A percentile compares a stretch with the other conserved stretches of the same genome.
Evolutionary conservation across 1,284 basidiomycete genomes (phyloP).

Genomic region (Malassezia vespertilionis): DNA sequence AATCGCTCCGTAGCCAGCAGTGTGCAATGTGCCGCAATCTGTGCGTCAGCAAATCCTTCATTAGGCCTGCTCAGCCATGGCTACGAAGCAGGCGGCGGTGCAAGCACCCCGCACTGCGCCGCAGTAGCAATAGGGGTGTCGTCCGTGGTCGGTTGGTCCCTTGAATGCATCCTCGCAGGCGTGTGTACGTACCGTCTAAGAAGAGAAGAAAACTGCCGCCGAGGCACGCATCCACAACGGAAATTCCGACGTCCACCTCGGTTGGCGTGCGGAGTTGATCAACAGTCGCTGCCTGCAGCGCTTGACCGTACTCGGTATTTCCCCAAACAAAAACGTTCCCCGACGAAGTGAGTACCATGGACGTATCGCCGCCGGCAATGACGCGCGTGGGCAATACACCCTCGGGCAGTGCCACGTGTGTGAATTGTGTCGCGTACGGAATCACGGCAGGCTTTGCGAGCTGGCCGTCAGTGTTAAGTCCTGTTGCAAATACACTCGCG

Average conservation of each 20-base stretch:
- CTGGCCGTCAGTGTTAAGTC: slow-evolving; percentile 33
- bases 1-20: slow-evolving; percentile 12
- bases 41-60: slow-evolving; percentile 3
- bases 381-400: slow-evolving; percentile 8
- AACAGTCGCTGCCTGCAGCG: background rate
- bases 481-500: slow-evolving; percentile 4
- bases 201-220: slow-evolving; percentile 16
- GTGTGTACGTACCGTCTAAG: slow-evolving; percentile 8
- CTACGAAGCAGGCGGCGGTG: background rate
- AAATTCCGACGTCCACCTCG: background rate
- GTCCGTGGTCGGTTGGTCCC: slow-evolving; percentile 12
- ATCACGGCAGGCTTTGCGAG: slow-evolving; percentile 17
- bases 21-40: slow-evolving; percentile 8
- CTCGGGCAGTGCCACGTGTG: background rate
- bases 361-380: slow-evolving; percentile 26
- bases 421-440: slow-evolving; percentile 9
- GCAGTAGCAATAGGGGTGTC: background rate
- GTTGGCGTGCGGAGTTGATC: slow-evolving; percentile 6
- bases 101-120: background rate
- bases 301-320: slow-evolving; percentile 34
- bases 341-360: slow-evolving; percentile 12
- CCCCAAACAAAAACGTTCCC: slow-evolving; percentile 28
- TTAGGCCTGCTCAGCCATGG: background rate
- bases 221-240: slow-evolving; percentile 3
- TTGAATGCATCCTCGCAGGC: slow-evolving; percentile 8